Conservation (phyloP, 2,329 filamentous ascomycete species). For the Ophiostoma ulmi region DNA sequence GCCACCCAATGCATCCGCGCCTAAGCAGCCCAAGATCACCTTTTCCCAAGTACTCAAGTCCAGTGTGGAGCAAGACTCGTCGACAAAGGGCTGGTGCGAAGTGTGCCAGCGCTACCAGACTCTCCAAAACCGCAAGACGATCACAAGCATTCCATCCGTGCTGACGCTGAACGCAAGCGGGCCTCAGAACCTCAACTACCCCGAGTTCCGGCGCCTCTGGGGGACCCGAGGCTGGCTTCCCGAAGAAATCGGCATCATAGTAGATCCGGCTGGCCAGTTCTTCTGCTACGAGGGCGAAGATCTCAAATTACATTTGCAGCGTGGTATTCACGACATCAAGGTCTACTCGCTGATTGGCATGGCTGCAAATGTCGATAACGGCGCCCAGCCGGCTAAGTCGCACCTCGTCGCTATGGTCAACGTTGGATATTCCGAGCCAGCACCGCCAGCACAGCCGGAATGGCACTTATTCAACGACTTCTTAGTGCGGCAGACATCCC, state of each 20-base stretch:
- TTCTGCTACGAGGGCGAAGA: conserved; percentile 94
- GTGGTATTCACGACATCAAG: conserved; percentile 72
- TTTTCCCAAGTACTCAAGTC: conserved; percentile 92
- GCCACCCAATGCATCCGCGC: conserved; percentile 36
- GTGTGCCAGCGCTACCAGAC: conserved; percentile 87
- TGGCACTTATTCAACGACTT: conserved; percentile 99
- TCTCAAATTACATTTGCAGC: conserved; percentile 70
- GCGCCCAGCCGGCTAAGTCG: conserved; percentile 69
- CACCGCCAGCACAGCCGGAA: conserved; percentile 48
- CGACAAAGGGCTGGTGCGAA: conserved; percentile 87
- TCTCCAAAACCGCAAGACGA: conserved; percentile 75
- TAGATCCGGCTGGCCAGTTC: conserved; percentile 77
- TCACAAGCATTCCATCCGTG: conserved; percentile 77
- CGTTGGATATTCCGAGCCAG: conserved; percentile 61
- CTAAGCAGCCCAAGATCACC: conserved; percentile 51
- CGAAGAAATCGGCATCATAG: conserved; percentile 86
- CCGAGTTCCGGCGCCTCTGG: conserved; percentile 78
- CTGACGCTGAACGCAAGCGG: conserved; percentile 76
- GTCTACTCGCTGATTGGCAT: conserved; percentile 90
- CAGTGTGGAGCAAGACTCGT: conserved; percentile 83
- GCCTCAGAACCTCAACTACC: conserved; percentile 48
- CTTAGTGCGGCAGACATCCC: conserved; percentile 70
- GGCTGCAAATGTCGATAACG: conserved; percentile 83
- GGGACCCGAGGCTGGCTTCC: conserved; percentile 85
- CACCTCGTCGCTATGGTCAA: conserved; percentile 91